Conservation (phyloP, 2,329 filamentous ascomycete species). For the Graphiopsis chlorocephala region DNA sequence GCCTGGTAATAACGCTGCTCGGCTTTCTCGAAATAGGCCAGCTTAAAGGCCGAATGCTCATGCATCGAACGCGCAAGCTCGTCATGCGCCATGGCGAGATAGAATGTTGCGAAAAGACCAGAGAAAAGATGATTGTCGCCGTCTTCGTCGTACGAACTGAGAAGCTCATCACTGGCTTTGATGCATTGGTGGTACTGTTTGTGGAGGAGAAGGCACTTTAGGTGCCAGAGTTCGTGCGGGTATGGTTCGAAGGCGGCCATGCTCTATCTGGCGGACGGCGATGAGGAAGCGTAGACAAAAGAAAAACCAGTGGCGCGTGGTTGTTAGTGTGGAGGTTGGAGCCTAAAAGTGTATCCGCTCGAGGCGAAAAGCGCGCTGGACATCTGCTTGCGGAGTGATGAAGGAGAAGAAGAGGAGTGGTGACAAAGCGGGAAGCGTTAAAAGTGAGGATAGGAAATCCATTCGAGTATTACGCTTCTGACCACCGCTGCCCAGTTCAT, state of each 20-base stretch:
- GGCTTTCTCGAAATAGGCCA: constrained; percentile 41
- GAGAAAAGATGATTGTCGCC: constrained; percentile 20
- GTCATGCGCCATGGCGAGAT: constrained; percentile 47
- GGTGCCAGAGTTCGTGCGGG: constrained; percentile 28
- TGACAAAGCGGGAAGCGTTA: background rate
- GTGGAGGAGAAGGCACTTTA: constrained; percentile 32
- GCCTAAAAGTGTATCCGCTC: background rate
- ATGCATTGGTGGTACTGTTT: constrained; percentile 33
- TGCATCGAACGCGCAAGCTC: constrained; percentile 47
- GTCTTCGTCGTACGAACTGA: constrained; percentile 17
- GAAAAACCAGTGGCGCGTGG: too few relatives aligned
- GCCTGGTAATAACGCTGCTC: constrained; percentile 37
- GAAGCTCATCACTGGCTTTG: constrained; percentile 29
- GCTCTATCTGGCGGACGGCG: background rate
- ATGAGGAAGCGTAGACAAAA: background rate
- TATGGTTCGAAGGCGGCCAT: constrained; percentile 19
- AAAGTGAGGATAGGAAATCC: background rate
- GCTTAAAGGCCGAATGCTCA: constrained; percentile 45
- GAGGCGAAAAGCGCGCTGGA: background rate
- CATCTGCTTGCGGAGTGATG: background rate
- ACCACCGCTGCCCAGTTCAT: background rate
- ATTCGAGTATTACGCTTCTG: background rate
- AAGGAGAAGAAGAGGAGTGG: background rate
- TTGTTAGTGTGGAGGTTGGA: background rate
- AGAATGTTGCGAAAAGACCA: constrained; percentile 44